phyloP scores from a whole-genome alignment of 2,329 filamentous ascomycete genomes.

The Ophiostoma montium region DNA sequence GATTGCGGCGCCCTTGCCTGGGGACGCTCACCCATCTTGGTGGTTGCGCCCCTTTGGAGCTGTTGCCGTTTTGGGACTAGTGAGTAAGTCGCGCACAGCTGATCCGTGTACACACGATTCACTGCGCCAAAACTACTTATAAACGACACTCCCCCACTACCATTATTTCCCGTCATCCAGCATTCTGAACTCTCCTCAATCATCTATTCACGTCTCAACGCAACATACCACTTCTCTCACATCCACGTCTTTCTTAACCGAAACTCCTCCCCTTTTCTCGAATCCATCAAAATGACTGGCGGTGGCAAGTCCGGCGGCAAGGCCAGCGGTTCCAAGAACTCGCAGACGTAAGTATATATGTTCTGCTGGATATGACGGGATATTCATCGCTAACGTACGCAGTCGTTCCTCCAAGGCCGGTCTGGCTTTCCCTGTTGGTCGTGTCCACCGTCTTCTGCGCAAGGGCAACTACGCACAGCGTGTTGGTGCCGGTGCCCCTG shows the following conservation, averaged over 20 bases:
- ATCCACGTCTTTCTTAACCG: conserved; percentile 16
- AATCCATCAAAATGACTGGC: conserved; percentile 88
- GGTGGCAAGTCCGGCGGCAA: conserved; percentile 99
- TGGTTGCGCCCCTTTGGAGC: conserved; percentile 6
- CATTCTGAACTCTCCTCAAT: conserved; percentile 25
- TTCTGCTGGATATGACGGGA: too few relatives aligned
- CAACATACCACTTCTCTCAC: conserved; percentile 15
- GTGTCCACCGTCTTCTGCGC: conserved; percentile 98
- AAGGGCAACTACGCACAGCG: conserved; percentile 99
- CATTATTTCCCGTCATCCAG: conserved; percentile 20
- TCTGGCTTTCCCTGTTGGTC: conserved; percentile 96
- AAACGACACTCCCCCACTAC: conserved; percentile 30
- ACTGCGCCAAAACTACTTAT: conserved; percentile 43
- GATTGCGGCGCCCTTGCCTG: too few relatives aligned
- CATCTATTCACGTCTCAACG: conserved; percentile 18
- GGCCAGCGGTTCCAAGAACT: conserved; percentile 97
- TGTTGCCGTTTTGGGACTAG: conserved; percentile 20
- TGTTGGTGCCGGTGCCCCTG: conserved; percentile 94
- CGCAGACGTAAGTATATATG: conserved; percentile 99
- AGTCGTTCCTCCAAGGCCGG: conserved; percentile 99
- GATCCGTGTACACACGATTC: conserved; percentile 34
- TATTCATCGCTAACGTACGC: conserved; percentile 25
- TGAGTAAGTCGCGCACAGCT: conserved; percentile 20
- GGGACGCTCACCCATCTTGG: conserved; percentile 2
- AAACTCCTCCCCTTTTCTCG: conserved; percentile 18